phyloP scores from a whole-genome alignment of 768 basidiomycete species.

The Pleurotus ostreatus region DNA sequence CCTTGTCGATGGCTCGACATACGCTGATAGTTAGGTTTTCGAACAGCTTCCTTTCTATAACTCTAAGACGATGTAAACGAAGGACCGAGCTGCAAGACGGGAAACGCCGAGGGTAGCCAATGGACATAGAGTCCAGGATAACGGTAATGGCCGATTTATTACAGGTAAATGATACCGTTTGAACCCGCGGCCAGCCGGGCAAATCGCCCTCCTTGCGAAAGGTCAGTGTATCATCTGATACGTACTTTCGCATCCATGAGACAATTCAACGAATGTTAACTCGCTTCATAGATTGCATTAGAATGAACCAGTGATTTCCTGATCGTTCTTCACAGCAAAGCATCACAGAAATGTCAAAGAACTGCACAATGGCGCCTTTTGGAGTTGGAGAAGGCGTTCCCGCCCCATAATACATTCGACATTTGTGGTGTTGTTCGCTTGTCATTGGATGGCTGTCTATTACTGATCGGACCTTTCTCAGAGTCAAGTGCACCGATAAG shows the following conservation, averaged over 20 bases:
- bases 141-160: not conserved
- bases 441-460: not conserved
- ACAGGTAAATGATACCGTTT: not conserved
- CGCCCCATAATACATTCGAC: not conserved
- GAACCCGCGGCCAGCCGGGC: slow-evolving; percentile 5
- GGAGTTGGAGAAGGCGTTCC: slow-evolving; percentile 2
- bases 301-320: not conserved
- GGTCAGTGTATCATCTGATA: not conserved
- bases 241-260: not conserved
- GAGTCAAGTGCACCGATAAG: not conserved
- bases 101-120: not conserved
- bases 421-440: not conserved
- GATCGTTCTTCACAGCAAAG: not conserved
- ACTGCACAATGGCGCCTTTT: slow-evolving; percentile 1
- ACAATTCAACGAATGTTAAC: not conserved
- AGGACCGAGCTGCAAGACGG: not conserved
- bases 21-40: too few relatives aligned
- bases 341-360: slow-evolving; percentile 1
- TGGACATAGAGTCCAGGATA: not conserved
- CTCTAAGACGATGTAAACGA: not conserved
- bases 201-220: slow-evolving; percentile 8
- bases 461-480: not conserved
- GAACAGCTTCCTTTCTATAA: too few relatives aligned
- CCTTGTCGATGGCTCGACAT: too few relatives aligned
- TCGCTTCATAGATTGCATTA: not conserved